Evolutionary conservation across 495 filamentous ascomycete species (phyloP), one percentile per base, ranked within the genome.

Genomic region (Tuber borchii): DNA sequence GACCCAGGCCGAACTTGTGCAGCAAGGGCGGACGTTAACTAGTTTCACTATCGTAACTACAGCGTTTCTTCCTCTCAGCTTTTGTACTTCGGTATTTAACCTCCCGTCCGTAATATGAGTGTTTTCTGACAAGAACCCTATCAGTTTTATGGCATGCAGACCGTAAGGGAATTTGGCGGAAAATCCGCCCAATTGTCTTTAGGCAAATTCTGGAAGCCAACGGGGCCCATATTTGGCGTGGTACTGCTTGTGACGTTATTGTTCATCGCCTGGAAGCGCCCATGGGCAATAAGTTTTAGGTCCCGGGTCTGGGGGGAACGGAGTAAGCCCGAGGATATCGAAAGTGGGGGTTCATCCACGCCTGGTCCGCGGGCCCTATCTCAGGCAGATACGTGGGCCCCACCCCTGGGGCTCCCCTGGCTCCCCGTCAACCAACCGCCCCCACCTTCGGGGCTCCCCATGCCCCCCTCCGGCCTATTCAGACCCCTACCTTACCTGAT

Each of bases 221-320:
- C 51, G 0, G n/a, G 22, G 1, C 22, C n/a, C 8, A 4, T 3
- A 3, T 14, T 10, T 14, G 9, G 8, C 10, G 22, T 7, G 9
- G n/a, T 12, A 26, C 10, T 56, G 9, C 0, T 26, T 14, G 6
- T 56, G 8, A 26, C 22, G 0, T 0, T 26, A 12, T 0, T 14
- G 0, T 3, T 56, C 22, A 2, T 3, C 2, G 0, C 3, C 22
- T 56, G 51, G 51, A n/a, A 12, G 3, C 22, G 22, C 3, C 22
- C 22, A 10, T 2, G 2, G 10, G 2, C 26, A 9, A 26, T 1
- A 26, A 0, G 3, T 0, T 1, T n/a, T 0, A 26, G 10, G 5
- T 2, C 0, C 22, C 2, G n/a, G 1, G 17, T 26, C 12, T 0
- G 0, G 3, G 14, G 2, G n/a, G 14, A 1, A 9, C 26, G 26